Evolutionary conservation across 176 grass and related monocot species (phyloP).

Genomic region (Tillandsia leiboldiana): DNA sequence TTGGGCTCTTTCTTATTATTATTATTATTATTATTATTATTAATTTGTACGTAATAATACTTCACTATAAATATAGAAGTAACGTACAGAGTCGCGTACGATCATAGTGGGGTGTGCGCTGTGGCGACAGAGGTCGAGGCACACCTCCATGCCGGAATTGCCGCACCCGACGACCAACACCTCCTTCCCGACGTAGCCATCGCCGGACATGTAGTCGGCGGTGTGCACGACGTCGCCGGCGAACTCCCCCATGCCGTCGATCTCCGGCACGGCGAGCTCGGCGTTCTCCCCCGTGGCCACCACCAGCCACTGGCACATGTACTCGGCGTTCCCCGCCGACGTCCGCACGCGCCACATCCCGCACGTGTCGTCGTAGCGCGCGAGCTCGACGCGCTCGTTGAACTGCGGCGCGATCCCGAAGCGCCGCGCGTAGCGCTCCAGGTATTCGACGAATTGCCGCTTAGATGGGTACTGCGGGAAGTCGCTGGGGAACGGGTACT

Average conservation of each 20-base stretch:
- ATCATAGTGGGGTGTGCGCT: conserved; percentile 30
- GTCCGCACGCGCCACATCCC: conserved; percentile 35
- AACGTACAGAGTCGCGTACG: conserved; percentile 28
- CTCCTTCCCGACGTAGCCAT: conserved; percentile 28
- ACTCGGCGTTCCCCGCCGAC: conserved; percentile 15
- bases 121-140: conserved; percentile 49
- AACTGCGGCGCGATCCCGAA: conserved; percentile 34
- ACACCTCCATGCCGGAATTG: conserved; percentile 46
- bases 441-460: conserved; percentile 35
- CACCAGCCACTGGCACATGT: conserved; percentile 49
- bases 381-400: conserved; percentile 18
- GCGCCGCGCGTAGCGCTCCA: conserved; percentile 24
- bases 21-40: not conserved
- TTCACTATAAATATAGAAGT: not conserved
- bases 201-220: conserved; percentile 37
- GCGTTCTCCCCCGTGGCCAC: conserved; percentile 48
- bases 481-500: conserved; percentile 30
- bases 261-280: conserved; percentile 28
- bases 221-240: conserved; percentile 16
- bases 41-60: not conserved
- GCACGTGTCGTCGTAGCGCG: conserved; percentile 22
- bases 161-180: conserved; percentile 39
- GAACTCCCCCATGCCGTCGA: conserved; percentile 22
- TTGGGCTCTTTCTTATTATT: no score
- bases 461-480: conserved; percentile 34